Base-by-base conservation (phyloP, 2,329 filamentous ascomycete species). In the Paramyrothecium roridum region DNA sequence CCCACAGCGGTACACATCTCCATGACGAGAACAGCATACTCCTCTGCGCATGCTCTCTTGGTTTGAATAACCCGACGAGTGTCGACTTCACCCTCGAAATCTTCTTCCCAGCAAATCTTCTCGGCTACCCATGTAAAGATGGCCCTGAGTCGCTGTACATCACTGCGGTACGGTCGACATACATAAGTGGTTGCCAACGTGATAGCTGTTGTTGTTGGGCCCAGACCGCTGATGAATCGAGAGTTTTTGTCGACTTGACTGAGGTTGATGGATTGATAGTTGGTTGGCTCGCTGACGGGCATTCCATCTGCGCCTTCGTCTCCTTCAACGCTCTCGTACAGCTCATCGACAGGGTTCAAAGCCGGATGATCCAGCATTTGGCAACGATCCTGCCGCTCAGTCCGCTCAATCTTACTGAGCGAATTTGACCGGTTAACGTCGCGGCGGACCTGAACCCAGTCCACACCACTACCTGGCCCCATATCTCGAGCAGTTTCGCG, bases 111-210 rank as follows among this genome's bases (percentile, higher is more conserved):
- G 33, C 84, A 84, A 55, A 99, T 87, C 63, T 93, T 92, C 69
- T 99, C 95, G n/a, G 91, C 85, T 6, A 96, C 91, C 93, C 93
- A 99, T 1, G 90, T 97, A 67, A 98, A 99, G 59, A 99, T 98
- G 17, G 95, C 93, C 22, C 96, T 85, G 23, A 99, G 75, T 37
- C 93, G 85, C 70, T 99, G 95, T 1, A 97, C 91, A 64, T 98
- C 93, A 71, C 91, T 97, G 57, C 93, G 84, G 70, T 97, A 96
- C 0, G 95, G 96, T 26, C 95, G 85, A 67, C 96, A 99, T 12
- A 99, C 86, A 68, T 96, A 96, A 1, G 88, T 91, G 56, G 95
- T 95, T 0, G 95, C 92, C 17, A 99, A 78, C 30, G 88, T 90
- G 23, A 88, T 83, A 0, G 93, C 86, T 17, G 90, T 96, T 1